These are phyloP conservation scores for Eucalyptus albens DNA, from an alignment of 345 rosid genomes.

Conservation along the genomic window DNA sequence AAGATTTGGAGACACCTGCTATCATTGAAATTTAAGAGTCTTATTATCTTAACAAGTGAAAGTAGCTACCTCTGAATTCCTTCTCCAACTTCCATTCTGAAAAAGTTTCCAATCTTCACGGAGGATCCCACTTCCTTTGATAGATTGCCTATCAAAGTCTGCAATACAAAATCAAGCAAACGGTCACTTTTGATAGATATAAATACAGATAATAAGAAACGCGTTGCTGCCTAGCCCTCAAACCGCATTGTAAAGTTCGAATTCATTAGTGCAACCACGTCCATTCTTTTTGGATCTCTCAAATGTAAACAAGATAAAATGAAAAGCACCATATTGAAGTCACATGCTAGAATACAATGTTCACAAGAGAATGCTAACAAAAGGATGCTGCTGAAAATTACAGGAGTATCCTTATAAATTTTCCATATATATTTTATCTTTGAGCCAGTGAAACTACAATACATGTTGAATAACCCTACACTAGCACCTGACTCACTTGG, in stretches of 20 bases:
- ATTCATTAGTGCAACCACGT: neutral
- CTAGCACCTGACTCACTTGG: neutral
- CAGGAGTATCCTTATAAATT: neutral
- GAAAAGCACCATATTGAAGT: neutral
- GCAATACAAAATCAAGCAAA: neutral
- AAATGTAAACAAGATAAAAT: neutral
- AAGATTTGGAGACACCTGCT: neutral
- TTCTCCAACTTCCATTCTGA: conserved; percentile 97
- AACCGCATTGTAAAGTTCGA: neutral
- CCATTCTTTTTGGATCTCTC: neutral
- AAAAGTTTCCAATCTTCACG: conserved; percentile 66
- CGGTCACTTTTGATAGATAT: neutral
- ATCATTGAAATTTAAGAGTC: neutral
- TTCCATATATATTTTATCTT: neutral
- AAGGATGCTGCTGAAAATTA: neutral
- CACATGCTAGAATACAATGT: neutral
- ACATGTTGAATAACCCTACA: neutral
- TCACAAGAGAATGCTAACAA: neutral
- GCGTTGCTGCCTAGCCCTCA: neutral
- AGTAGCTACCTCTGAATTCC: conserved; percentile 70
- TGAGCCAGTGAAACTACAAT: neutral
- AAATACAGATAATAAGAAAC: neutral
- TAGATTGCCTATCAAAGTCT: conserved; percentile 56
- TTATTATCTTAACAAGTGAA: neutral
- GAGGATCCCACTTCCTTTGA: conserved; percentile 75